phyloP scores from a whole-genome alignment of 345 rosid species.

The Syzygium oleosum region DNA sequence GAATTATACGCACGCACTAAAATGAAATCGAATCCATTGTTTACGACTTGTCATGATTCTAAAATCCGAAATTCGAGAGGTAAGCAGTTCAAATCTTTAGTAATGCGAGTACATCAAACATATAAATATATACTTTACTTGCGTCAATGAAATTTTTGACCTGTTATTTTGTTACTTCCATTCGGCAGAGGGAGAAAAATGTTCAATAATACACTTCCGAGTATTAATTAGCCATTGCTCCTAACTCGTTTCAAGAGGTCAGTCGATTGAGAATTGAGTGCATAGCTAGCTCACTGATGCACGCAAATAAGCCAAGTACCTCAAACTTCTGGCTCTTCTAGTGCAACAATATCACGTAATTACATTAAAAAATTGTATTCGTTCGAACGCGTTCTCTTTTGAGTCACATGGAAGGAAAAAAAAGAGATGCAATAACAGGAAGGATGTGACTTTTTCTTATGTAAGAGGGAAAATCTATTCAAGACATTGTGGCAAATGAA shows the following conservation, averaged over 20 bases:
- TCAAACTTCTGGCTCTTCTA: not conserved
- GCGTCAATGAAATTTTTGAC: not conserved
- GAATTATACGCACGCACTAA: not conserved
- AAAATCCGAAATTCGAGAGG: not conserved
- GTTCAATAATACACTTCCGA: not conserved
- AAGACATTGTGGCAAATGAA: not conserved
- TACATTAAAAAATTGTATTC: not conserved
- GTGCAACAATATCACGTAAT: not conserved
- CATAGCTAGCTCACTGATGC: not conserved
- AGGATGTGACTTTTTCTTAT: not conserved
- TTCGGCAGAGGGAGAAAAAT: not conserved
- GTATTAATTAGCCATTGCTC: not conserved
- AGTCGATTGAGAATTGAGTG: not conserved
- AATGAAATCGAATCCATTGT: not conserved
- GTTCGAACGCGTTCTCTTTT: not conserved
- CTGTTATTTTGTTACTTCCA: not conserved
- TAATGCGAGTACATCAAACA: not conserved
- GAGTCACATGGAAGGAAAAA: not conserved
- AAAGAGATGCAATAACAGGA: not conserved
- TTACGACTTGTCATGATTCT: not conserved
- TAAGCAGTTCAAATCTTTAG: not conserved
- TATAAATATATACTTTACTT: not conserved
- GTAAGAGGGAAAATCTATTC: not conserved
- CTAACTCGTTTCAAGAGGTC: not conserved
- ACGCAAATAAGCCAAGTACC: not conserved